Evolutionary conservation across 768 basidiomycete genomes (phyloP).

Genomic region (Melanogaster broomeanus): DNA sequence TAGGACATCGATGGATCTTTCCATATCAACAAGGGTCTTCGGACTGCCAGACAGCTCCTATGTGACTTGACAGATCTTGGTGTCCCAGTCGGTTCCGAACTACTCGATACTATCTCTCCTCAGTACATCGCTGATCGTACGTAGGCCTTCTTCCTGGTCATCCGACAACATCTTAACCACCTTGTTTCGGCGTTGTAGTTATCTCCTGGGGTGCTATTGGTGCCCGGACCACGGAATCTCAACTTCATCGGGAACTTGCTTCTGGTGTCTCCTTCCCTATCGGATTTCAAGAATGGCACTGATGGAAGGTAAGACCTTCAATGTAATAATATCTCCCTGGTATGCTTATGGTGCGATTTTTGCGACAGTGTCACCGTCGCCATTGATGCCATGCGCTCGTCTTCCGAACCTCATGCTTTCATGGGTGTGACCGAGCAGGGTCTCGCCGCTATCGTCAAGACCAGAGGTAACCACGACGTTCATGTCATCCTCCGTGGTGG

Average conservation of each 20-base stretch:
- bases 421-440: slow-evolving; percentile 90
- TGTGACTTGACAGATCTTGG: slow-evolving; percentile 89
- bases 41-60: slow-evolving; percentile 83
- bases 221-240: slow-evolving; percentile 95
- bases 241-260: slow-evolving; percentile 95
- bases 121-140: slow-evolving; percentile 80
- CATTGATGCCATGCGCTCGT: slow-evolving; percentile 94
- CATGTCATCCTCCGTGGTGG: slow-evolving; percentile 97
- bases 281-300: slow-evolving; percentile 99
- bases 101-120: slow-evolving; percentile 84
- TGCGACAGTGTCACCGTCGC: slow-evolving; percentile 72
- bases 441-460: slow-evolving; percentile 94
- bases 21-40: slow-evolving; percentile 95
- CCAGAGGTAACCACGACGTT: slow-evolving; percentile 80
- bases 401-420: slow-evolving; percentile 92
- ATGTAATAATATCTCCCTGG: background rate
- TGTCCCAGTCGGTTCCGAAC: slow-evolving; percentile 91
- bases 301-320: slow-evolving; percentile 67
- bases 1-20: slow-evolving; percentile 89
- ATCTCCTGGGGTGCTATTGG: slow-evolving; percentile 96
- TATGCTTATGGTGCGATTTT: slow-evolving; percentile 4
- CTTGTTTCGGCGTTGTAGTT: slow-evolving; percentile 42
- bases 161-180: slow-evolving; percentile 1
- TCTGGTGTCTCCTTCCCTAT: slow-evolving; percentile 97
- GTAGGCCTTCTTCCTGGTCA: slow-evolving; percentile 19